Percentiles rank a stretch among this genome's conserved stretches.
Evolutionary conservation across 768 basidiomycete genomes (phyloP).

Genomic region (Phlegmacium glaucopus): DNA sequence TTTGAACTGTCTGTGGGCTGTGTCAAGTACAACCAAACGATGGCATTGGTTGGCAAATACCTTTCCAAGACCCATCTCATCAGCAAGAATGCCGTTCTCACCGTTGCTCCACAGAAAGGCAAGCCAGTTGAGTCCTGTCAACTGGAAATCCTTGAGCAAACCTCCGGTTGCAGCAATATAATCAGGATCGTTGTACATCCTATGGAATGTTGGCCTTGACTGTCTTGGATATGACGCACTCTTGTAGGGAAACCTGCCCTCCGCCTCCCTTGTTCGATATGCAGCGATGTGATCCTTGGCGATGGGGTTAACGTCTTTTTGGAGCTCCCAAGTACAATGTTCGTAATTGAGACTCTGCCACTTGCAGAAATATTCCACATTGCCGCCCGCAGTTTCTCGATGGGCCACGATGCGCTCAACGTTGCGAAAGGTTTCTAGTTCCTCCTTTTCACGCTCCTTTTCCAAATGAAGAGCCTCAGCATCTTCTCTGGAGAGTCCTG

Average conservation of each 20-base stretch:
- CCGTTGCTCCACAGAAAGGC: constrained; percentile 93
- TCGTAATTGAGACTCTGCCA: constrained; percentile 94
- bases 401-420: constrained; percentile 89
- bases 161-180: constrained; percentile 81
- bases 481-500: constrained; percentile 80
- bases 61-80: constrained; percentile 99
- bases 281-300: constrained; percentile 77
- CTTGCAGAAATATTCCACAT: constrained; percentile 92
- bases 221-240: constrained; percentile 64
- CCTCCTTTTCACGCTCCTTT: constrained; percentile 85
- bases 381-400: constrained; percentile 55
- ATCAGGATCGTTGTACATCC: constrained; percentile 84
- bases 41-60: constrained; percentile 14
- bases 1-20: constrained; percentile 78
- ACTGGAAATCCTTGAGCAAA: constrained; percentile 93
- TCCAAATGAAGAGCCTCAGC: constrained; percentile 85
- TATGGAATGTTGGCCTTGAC: constrained; percentile 74
- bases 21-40: constrained; percentile 8
- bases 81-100: constrained; percentile 95
- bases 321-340: constrained; percentile 93
- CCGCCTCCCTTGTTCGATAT: constrained; percentile 72
- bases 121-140: constrained; percentile 98
- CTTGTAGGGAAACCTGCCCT: constrained; percentile 83
- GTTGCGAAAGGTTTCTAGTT: constrained; percentile 84
- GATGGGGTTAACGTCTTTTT: constrained; percentile 74